Conservation (phyloP, 495 filamentous ascomycete genomes). For the Usnea hakonensis region DNA sequence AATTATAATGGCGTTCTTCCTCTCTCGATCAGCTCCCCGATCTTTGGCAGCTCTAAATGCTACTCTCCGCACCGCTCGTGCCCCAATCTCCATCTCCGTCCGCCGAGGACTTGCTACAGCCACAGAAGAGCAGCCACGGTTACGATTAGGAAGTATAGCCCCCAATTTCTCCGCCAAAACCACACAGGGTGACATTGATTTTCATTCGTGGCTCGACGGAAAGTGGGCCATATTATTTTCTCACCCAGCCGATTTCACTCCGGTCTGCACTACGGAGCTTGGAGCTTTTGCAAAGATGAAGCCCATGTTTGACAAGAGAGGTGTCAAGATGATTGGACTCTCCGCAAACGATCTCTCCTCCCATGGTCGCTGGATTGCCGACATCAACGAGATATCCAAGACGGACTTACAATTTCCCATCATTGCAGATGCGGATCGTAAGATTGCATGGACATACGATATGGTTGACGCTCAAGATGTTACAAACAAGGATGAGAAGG, state of each 20-base stretch:
- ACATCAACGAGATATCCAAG: conserved; percentile 55
- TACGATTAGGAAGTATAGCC: conserved; percentile 52
- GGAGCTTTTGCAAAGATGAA: conserved; percentile 59
- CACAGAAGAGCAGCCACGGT: conserved; percentile 45
- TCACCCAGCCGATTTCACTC: conserved; percentile 64
- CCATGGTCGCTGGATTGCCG: conserved; percentile 55
- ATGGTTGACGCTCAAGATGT: conserved; percentile 56
- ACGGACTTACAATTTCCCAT: conserved; percentile 57
- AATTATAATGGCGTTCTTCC: not conserved
- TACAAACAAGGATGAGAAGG: conserved; percentile 49
- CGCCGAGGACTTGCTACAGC: conserved; percentile 31
- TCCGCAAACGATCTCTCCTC: conserved; percentile 53
- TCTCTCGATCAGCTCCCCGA: conserved; percentile 11
- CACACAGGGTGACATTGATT: conserved; percentile 59
- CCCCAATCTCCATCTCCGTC: conserved; percentile 25
- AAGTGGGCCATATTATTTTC: conserved; percentile 62
- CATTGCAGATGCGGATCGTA: conserved; percentile 59
- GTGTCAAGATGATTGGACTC: conserved; percentile 61
- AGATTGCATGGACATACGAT: conserved; percentile 58
- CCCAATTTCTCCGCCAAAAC: conserved; percentile 61
- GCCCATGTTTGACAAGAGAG: conserved; percentile 52
- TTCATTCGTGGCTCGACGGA: conserved; percentile 51
- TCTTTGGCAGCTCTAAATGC: conserved; percentile 1
- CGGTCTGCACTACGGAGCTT: conserved; percentile 63
- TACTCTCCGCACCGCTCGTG: not conserved